Percentiles rank a stretch among this genome's conserved stretches.
These are phyloP conservation scores for Cairneyella variabilis DNA, from an alignment of 495 filamentous ascomycete species.

Conservation along the genomic window DNA sequence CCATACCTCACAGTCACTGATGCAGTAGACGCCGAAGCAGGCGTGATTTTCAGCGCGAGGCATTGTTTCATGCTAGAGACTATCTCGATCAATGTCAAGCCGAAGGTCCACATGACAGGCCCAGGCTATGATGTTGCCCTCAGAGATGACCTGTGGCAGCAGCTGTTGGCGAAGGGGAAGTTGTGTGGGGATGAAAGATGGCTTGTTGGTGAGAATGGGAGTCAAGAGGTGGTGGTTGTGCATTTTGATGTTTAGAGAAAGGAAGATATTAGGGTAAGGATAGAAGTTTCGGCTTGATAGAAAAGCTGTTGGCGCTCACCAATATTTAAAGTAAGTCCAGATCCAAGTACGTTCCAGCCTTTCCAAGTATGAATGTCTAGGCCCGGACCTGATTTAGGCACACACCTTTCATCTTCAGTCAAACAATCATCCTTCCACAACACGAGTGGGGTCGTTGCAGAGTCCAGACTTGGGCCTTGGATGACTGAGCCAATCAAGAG, in stretches of 20 bases:
- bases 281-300: too few species aligned
- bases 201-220: constrained; percentile 55
- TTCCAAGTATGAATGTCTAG: too few species aligned
- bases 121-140: constrained; percentile 37
- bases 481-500: too few species aligned
- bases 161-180: constrained; percentile 50
- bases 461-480: too few species aligned
- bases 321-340: too few species aligned
- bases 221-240: constrained; percentile 49
- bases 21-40: constrained; percentile 45
- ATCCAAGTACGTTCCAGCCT: too few species aligned
- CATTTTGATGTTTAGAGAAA: constrained; percentile 36
- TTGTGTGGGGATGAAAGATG: constrained; percentile 61
- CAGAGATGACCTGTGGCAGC: constrained; percentile 40
- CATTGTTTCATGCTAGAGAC: constrained; percentile 47
- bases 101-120: constrained; percentile 15
- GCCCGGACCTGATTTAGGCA: too few species aligned
- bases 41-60: constrained; percentile 52
- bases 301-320: too few species aligned
- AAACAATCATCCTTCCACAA: too few species aligned
- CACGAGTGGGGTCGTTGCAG: too few species aligned
- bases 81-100: constrained; percentile 32
- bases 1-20: constrained; percentile 55
- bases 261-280: too few species aligned
- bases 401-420: too few species aligned